Base-by-base conservation (phyloP, 768 basidiomycete genomes). In the Boletus vinaceobasis region DNA sequence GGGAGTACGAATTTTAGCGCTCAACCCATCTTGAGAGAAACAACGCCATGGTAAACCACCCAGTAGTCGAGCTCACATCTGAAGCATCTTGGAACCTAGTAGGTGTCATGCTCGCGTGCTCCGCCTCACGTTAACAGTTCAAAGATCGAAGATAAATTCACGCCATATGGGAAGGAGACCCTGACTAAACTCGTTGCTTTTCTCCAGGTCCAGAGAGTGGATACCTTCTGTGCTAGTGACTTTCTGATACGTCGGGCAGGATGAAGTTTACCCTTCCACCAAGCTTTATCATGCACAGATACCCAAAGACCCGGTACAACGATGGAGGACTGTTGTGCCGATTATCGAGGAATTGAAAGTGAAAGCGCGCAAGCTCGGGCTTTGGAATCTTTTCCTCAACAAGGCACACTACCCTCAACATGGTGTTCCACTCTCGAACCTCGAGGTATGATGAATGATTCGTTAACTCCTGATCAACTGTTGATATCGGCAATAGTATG, bases 321-420 rank as follows among this genome's bases (percentile, higher is more conserved):
- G 92, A 48, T 98, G 96, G 96, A 80, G 88, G 73, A 87, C 86
- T 9, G 77, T 92, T 61, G 83, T 93, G 29, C 86, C 88, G 2
- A 73, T 97, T 59, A 75, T 96, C 52, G 87, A 83, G 60, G 87
- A 90, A 52, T 80, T 99, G 60, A 97, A 98, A 75, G 77, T 65
- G 57, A 92, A 89, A 70, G 97, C 96, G 0, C 90, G 86, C 74
- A 81, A 83, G 65, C 82, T 85, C 27, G 97, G 97, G 3, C 79
- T 99, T 37, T 99, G 97, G 97, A 98, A 98, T 68, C 79, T 99
- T 36, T 98, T 98, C 78, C 78, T 98, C 58, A 93, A 90, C 81
- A 93, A 93, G 74, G 79, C 83, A 29, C 96, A 97, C 67, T 98
- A 96, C 69, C 94, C 93, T 8, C 78, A 89, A 60, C 80, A 84